Conservation (phyloP, 2,329 filamentous ascomycete genomes). For the Neonectria magnoliae region DNA sequence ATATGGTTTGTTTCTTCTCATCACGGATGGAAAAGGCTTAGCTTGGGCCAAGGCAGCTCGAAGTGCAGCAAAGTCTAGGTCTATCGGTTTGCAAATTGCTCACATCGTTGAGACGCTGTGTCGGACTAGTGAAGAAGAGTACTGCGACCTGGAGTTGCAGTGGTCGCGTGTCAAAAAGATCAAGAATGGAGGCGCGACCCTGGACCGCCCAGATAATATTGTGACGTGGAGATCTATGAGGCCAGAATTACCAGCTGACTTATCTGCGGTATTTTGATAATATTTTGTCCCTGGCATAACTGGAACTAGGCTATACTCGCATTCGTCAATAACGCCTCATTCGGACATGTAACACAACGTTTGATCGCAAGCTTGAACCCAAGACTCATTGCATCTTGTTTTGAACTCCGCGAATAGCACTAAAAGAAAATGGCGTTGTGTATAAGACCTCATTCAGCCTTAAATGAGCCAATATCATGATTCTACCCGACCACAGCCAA, state of each 20-base stretch:
- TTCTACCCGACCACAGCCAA: too few relatives aligned
- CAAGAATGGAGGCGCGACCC: not conserved
- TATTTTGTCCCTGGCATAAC: not conserved
- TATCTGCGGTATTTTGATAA: not conserved
- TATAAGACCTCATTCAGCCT: too few relatives aligned
- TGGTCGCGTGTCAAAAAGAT: not conserved
- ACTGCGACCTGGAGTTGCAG: not conserved
- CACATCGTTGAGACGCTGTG: not conserved
- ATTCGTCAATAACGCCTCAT: not conserved
- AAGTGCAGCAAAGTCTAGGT: not conserved
- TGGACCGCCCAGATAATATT: conserved; percentile 2
- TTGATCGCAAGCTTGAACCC: too few relatives aligned
- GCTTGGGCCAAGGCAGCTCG: not conserved
- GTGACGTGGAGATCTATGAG: not conserved
- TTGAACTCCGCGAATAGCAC: too few relatives aligned
- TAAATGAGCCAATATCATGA: too few relatives aligned
- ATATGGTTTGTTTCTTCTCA: not conserved
- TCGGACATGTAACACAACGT: too few relatives aligned
- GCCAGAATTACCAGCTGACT: not conserved
- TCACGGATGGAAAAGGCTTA: not conserved
- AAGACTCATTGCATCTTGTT: too few relatives aligned
- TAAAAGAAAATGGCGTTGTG: too few relatives aligned
- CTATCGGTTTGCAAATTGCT: not conserved
- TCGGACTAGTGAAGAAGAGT: not conserved
- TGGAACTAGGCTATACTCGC: not conserved